phyloP scores from a whole-genome alignment of 768 basidiomycete genomes.

The Pisolithus tinctorius region DNA sequence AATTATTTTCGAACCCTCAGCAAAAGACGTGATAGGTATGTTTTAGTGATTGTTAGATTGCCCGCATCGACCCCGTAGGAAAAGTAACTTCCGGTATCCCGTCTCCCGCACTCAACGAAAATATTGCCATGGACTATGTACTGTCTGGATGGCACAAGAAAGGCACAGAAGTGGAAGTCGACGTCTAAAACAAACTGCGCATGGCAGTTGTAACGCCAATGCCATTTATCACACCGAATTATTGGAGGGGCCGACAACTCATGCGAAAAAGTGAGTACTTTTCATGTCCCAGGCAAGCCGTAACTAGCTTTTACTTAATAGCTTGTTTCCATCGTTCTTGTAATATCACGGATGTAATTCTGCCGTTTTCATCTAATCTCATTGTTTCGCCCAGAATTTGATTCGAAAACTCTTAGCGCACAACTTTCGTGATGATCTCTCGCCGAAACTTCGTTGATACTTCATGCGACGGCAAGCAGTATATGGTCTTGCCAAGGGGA shows the following conservation, averaged over 20 bases:
- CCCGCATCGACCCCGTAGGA: slow-evolving; percentile 34
- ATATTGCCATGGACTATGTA: slow-evolving; percentile 97
- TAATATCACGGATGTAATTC: background rate
- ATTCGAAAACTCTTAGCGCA: no score
- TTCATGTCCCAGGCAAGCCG: background rate
- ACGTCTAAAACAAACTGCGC: slow-evolving; percentile 76
- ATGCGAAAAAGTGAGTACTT: no score
- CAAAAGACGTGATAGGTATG: slow-evolving; percentile 56
- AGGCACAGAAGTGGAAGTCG: slow-evolving; percentile 77
- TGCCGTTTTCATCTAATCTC: no score
- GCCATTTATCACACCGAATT: slow-evolving; percentile 84
- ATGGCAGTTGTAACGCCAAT: slow-evolving; percentile 70
- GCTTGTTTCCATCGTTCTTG: background rate
- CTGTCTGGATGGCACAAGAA: slow-evolving; percentile 81
- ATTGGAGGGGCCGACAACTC: slow-evolving; percentile 54
- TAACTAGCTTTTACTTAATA: background rate
- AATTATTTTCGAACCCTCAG: slow-evolving; percentile 51
- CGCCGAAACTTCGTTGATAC: no score
- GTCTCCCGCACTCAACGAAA: slow-evolving; percentile 80
- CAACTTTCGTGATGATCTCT: no score
- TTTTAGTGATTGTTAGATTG: slow-evolving; percentile 6
- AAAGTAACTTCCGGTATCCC: slow-evolving; percentile 92
- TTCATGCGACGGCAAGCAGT: no score
- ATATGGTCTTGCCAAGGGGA: no score
- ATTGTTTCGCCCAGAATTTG: no score